Conservation (phyloP, 352 stramenopile species). For the Sclerospora graminicola region DNA sequence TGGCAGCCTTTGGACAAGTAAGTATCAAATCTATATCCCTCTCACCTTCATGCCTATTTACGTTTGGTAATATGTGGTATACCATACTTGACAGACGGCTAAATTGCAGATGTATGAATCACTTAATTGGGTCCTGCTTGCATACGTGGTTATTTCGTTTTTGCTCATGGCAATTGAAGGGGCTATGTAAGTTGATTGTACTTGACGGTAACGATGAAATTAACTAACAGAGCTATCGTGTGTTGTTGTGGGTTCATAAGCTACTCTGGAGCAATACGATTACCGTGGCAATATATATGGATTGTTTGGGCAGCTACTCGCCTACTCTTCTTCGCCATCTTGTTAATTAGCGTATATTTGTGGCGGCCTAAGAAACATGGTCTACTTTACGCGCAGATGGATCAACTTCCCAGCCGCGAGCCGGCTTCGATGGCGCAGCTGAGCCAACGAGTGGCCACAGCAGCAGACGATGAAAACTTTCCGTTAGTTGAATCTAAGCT, state of each 20-base stretch:
- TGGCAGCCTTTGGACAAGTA: constrained; percentile 72
- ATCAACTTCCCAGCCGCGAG: constrained; percentile 67
- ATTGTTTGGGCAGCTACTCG: constrained; percentile 69
- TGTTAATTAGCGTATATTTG: constrained; percentile 57
- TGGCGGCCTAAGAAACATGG: constrained; percentile 66
- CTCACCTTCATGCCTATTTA: not conserved
- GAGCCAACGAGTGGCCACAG: constrained; percentile 45
- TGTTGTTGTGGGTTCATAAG: no score
- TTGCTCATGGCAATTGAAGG: constrained; percentile 67
- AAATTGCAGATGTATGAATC: constrained; percentile 71
- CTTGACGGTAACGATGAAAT: not conserved
- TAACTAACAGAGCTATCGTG: not conserved
- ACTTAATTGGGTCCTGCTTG: constrained; percentile 41
- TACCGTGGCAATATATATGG: constrained; percentile 71
- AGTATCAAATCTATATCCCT: not conserved
- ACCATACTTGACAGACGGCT: constrained; percentile 25
- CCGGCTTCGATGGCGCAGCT: constrained; percentile 41
- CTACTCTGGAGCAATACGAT: constrained; percentile 50
- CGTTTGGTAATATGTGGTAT: not conserved
- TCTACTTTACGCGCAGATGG: constrained; percentile 62
- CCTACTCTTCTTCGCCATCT: constrained; percentile 54
- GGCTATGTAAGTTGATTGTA: constrained; percentile 44
- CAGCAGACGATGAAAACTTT: constrained; percentile 30
- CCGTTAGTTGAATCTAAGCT: constrained; percentile 2
- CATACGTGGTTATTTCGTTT: constrained; percentile 63